Evolutionary conservation across 371 early-diverging fungal genomes (phyloP).

Genomic region (Chytridium lagenaria): DNA sequence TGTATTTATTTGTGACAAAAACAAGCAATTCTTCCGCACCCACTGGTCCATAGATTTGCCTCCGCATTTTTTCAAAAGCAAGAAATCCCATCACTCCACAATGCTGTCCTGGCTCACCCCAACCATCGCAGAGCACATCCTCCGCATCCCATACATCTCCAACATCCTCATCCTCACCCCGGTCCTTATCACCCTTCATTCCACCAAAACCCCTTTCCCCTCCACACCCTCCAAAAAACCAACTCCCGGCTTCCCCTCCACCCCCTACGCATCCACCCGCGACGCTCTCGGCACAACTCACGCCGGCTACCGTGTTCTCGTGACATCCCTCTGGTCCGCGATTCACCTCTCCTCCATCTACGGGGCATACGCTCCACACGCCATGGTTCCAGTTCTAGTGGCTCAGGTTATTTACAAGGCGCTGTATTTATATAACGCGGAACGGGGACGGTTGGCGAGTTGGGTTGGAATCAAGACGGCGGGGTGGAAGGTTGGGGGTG

Average conservation of each 20-base stretch:
- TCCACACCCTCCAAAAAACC: too few species aligned
- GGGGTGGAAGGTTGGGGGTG: background rate
- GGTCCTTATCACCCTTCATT: background rate
- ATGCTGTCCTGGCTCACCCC: too few species aligned
- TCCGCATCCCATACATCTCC: background rate
- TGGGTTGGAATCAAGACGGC: background rate
- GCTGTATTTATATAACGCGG: background rate
- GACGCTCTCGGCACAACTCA: background rate
- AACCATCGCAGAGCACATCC: background rate
- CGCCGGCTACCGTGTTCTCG: background rate
- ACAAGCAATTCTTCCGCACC: too few species aligned
- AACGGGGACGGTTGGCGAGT: background rate
- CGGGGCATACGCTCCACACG: background rate
- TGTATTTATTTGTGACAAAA: too few species aligned
- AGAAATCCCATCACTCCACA: too few species aligned
- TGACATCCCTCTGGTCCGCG: background rate
- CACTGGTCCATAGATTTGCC: too few species aligned
- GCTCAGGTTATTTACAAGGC: background rate
- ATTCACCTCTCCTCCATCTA: background rate
- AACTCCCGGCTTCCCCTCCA: too few species aligned
- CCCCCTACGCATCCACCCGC: background rate
- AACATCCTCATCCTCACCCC: slow-evolving; percentile 2
- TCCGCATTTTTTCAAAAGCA: too few species aligned
- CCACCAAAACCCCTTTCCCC: background rate
- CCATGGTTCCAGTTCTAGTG: background rate